phyloP scores from a whole-genome alignment of 495 filamentous ascomycete genomes.

The Hypoxylon crocopeplum region DNA sequence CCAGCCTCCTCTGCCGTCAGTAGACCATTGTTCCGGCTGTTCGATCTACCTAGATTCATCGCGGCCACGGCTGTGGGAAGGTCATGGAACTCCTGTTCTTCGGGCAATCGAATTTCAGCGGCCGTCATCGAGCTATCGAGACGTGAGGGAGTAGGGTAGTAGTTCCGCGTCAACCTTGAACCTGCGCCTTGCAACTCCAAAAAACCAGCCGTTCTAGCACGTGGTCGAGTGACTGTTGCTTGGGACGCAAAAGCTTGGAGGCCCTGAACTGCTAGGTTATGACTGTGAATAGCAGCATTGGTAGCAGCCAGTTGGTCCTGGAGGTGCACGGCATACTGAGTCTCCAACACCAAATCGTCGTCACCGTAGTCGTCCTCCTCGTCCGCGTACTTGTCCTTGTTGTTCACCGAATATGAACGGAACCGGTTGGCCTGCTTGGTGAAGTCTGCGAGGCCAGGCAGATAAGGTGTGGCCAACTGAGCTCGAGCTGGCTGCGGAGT shows the following conservation, averaged over 20 bases:
- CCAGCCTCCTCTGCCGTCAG: slow-evolving; percentile 73
- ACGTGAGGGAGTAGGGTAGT: slow-evolving; percentile 80
- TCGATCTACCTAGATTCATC: slow-evolving; percentile 72
- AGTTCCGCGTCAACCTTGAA: slow-evolving; percentile 74
- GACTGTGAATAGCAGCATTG: slow-evolving; percentile 88
- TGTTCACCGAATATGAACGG: slow-evolving; percentile 97
- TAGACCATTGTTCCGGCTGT: slow-evolving; percentile 63
- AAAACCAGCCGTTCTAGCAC: slow-evolving; percentile 84
- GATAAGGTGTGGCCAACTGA: slow-evolving; percentile 73
- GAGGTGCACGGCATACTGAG: slow-evolving; percentile 67
- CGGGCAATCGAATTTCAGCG: slow-evolving; percentile 74
- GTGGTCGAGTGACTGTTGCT: slow-evolving; percentile 79
- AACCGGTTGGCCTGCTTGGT: slow-evolving; percentile 85
- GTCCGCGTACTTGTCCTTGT: slow-evolving; percentile 96
- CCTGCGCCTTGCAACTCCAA: slow-evolving; percentile 75
- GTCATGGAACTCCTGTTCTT: slow-evolving; percentile 75
- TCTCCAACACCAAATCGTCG: slow-evolving; percentile 74
- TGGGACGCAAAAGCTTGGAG: slow-evolving; percentile 71
- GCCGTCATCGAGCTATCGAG: slow-evolving; percentile 85
- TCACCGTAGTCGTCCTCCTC: slow-evolving; percentile 87
- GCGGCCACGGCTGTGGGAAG: slow-evolving; percentile 75
- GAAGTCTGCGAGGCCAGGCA: slow-evolving; percentile 78
- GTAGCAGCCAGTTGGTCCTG: slow-evolving; percentile 73
- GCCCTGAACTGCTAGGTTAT: slow-evolving; percentile 92
- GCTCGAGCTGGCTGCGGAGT: slow-evolving; percentile 84